Evolutionary conservation across 495 filamentous ascomycete genomes (phyloP), one percentile per base, ranked within the genome.

Genomic region (Tuber indicum): DNA sequence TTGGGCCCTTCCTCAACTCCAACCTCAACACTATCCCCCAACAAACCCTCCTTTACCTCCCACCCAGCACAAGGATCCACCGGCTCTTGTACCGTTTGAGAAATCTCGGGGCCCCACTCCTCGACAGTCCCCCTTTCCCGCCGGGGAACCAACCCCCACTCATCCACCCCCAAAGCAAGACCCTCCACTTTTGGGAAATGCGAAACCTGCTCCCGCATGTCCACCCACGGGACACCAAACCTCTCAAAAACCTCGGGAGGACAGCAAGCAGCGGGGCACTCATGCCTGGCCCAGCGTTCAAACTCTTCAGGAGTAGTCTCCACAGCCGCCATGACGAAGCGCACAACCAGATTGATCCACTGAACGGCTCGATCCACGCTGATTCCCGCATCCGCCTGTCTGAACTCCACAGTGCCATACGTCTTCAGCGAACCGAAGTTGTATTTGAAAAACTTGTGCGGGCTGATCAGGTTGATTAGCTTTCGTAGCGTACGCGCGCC

Each of bases 381-480:
- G 19, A 75, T 66, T 44, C 47, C 41, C 19, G 76, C 81, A 74
- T 82, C 81, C 26, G 74, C 80, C 42, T 82, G 81, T 23, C 81
- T 79, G 32, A 82, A 82, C 72, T 82, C 81, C 36, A 82, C 71
- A 4, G 80, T 82, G 2, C 81, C 81, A 17, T 82, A 78, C 19
- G 62, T 82, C 23, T 76, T 66, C 5, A 82, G 46, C 4, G 76
- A 75, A 19, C 74, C 74, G 58, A 82, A 79, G 52, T 82, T 82
- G 47, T 82, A 82, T 44, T 82, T 82, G 41, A 82, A 81, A 36
- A 79, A 82, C 44, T 82, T 82, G 42, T 76, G 72, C 14, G 79
- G 74, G 17, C 81, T 77, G 9, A 82, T 75, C 26, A 82, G 71
- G 23, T 75, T 23, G 10, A 82, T 44, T n/a, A 82, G 73, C 26